Conservation (phyloP, 805 yeast genomes). For the Ogataea saltuana region DNA sequence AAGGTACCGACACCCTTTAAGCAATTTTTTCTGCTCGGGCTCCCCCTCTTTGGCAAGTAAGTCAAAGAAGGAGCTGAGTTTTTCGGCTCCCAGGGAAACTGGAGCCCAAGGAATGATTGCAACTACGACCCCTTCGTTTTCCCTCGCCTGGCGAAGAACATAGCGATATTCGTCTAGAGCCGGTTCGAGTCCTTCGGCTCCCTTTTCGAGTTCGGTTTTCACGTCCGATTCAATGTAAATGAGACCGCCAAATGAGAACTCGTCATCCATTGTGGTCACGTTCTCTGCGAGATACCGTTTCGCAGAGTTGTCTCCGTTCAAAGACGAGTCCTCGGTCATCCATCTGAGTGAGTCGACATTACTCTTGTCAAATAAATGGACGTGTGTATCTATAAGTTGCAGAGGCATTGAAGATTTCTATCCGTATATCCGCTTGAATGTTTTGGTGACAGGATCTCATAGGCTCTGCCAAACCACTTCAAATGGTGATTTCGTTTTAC, state of each 20-base stretch:
- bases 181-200: slow-evolving; percentile 24
- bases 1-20: slow-evolving; percentile 45
- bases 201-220: slow-evolving; percentile 18
- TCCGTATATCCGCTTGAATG: neutral
- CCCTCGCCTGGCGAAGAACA: slow-evolving; percentile 25
- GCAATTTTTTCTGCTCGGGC: slow-evolving; percentile 12
- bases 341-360: slow-evolving; percentile 30
- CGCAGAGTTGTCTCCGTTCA: slow-evolving; percentile 29
- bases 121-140: slow-evolving; percentile 3
- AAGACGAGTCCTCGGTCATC: slow-evolving; percentile 34
- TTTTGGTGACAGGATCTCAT: no score
- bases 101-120: slow-evolving; percentile 49
- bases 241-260: slow-evolving; percentile 32
- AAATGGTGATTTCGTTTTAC: no score
- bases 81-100: slow-evolving; percentile 34
- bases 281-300: slow-evolving; percentile 29
- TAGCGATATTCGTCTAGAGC: slow-evolving; percentile 34
- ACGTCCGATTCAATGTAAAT: slow-evolving; percentile 40
- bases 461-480: no score
- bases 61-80: slow-evolving; percentile 22
- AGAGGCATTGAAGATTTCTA: neutral
- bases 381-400: slow-evolving; percentile 36
- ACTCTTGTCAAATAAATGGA: slow-evolving; percentile 34
- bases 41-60: slow-evolving; percentile 15
- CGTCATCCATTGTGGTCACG: slow-evolving; percentile 11